Percentiles rank a stretch among this genome's conserved stretches.
phyloP scores from a whole-genome alignment of 805 yeast genomes.

The Ogataea allantospora region DNA sequence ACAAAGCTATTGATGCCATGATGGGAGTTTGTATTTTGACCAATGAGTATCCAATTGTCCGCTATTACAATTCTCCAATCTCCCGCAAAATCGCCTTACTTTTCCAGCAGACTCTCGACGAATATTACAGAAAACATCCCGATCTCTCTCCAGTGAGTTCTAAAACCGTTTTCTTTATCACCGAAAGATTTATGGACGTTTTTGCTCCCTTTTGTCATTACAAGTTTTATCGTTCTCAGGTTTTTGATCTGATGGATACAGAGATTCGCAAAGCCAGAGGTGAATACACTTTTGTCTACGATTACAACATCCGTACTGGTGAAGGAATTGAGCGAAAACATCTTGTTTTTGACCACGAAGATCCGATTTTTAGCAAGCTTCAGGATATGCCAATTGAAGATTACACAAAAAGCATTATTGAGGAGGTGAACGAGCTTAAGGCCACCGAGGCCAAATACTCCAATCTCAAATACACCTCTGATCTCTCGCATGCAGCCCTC shows the following conservation, averaged over 20 bases:
- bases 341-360: slow-evolving; percentile 27
- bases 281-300: slow-evolving; percentile 27
- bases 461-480: slow-evolving; percentile 28
- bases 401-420: slow-evolving; percentile 24
- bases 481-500: slow-evolving; percentile 30
- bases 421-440: slow-evolving; percentile 24
- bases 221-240: slow-evolving; percentile 88
- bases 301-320: slow-evolving; percentile 29
- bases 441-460: slow-evolving; percentile 25
- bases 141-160: slow-evolving; percentile 56
- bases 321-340: slow-evolving; percentile 26
- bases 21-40: slow-evolving; percentile 72
- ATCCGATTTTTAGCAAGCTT: slow-evolving; percentile 26
- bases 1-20: slow-evolving; percentile 59
- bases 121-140: slow-evolving; percentile 66
- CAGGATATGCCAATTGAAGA: slow-evolving; percentile 29
- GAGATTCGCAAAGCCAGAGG: slow-evolving; percentile 27
- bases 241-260: slow-evolving; percentile 59
- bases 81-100: slow-evolving; percentile 59
- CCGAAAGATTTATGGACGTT: slow-evolving; percentile 83
- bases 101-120: slow-evolving; percentile 70
- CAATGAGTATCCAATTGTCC: slow-evolving; percentile 84
- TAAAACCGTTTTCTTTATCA: slow-evolving; percentile 63
- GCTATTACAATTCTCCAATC: slow-evolving; percentile 62
- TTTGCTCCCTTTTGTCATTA: slow-evolving; percentile 86